Conservation (phyloP, 2,329 filamentous ascomycete species). For the Dactylellina haptotyla region DNA sequence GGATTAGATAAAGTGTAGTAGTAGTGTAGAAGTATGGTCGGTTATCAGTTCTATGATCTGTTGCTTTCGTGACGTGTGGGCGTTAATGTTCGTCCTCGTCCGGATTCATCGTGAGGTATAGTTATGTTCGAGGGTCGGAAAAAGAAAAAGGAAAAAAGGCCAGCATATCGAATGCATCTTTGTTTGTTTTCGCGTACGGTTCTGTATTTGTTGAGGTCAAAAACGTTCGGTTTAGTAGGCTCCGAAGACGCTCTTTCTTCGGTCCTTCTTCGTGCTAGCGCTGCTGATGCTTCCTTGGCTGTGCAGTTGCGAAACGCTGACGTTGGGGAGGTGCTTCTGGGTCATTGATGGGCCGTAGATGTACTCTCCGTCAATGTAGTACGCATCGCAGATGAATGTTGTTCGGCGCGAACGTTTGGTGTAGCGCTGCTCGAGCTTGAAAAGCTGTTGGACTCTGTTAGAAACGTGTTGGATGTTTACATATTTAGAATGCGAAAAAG, state of each 20-base stretch:
- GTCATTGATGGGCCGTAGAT: conserved; percentile 70
- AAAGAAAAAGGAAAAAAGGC: background rate
- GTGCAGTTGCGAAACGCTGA: conserved; percentile 34
- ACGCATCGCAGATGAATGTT: conserved; percentile 86
- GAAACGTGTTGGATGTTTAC: background rate
- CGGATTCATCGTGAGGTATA: conserved; percentile 44
- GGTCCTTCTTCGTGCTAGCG: conserved; percentile 35
- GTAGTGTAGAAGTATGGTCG: background rate
- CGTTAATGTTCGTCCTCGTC: conserved; percentile 42
- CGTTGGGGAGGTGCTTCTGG: conserved; percentile 35
- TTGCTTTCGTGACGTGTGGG: conserved; percentile 31
- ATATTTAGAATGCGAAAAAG: background rate
- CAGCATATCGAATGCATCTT: conserved; percentile 24
- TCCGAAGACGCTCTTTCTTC: conserved; percentile 51
- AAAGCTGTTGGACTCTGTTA: conserved; percentile 71
- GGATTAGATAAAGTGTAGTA: conserved; percentile 23
- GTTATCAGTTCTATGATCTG: conserved; percentile 23
- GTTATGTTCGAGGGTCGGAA: background rate
- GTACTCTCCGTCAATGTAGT: conserved; percentile 96
- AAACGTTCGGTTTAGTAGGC: conserved; percentile 26
- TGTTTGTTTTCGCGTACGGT: background rate
- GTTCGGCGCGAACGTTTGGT: conserved; percentile 89
- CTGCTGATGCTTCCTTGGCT: conserved; percentile 46
- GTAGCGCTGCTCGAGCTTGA: conserved; percentile 94
- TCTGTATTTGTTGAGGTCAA: no score